Conservation (phyloP, 129 eudicot genomes). For the Centella asiatica region DNA sequence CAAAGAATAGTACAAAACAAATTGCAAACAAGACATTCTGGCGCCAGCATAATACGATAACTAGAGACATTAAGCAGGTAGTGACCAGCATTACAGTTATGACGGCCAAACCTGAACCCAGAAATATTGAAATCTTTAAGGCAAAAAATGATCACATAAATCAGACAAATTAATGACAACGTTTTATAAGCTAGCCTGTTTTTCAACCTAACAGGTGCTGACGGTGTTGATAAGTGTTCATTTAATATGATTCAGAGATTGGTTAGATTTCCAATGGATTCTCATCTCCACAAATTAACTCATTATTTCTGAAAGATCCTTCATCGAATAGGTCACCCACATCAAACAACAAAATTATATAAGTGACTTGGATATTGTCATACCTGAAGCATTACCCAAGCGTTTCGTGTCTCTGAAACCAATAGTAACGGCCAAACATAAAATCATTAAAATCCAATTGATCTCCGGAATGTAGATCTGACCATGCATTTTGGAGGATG, state of each 20-base stretch:
- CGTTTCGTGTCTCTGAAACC: conserved; percentile 92
- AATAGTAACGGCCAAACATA: conserved; percentile 87
- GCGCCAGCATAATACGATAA: conserved; percentile 88
- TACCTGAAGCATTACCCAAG: conserved; percentile 97
- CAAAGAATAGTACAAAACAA: conserved; percentile 62
- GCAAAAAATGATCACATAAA: background rate
- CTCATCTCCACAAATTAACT: too few species aligned
- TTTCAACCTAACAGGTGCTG: background rate
- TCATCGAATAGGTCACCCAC: too few species aligned
- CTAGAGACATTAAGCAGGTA: conserved; percentile 90
- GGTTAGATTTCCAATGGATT: too few species aligned
- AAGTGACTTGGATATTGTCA: background rate
- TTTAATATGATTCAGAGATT: too few species aligned
- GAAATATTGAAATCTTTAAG: background rate
- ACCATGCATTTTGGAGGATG: conserved; percentile 81
- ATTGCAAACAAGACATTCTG: conserved; percentile 57
- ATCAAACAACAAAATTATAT: too few species aligned
- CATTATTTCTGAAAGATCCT: too few species aligned
- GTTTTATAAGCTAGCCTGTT: too few species aligned
- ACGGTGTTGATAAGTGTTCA: background rate
- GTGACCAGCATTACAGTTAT: conserved; percentile 98
- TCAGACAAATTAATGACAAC: background rate
- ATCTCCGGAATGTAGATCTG: conserved; percentile 94
- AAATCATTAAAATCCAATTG: conserved; percentile 85
- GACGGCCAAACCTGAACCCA: conserved; percentile 85